Evolutionary conservation across 495 filamentous ascomycete species (phyloP), one percentile per base, ranked within the genome.

Genomic region (Amorphotheca resinae): DNA sequence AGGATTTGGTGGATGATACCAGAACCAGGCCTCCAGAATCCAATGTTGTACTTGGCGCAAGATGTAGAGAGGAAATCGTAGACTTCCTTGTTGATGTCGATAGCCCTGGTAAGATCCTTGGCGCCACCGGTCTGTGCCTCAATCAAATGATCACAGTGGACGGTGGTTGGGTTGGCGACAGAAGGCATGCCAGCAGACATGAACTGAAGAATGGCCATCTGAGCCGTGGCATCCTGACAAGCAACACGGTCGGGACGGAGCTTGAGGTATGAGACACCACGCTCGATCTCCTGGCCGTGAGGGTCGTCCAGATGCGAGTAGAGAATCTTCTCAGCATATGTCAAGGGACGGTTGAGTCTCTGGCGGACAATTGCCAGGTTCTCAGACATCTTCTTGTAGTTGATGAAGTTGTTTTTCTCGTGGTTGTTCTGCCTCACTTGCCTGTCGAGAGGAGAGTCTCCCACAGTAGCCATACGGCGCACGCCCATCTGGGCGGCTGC

Each of bases 1-100:
- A 98, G 65, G 58, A 96, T 96, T 73, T 98, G 91, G 68, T 98
- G 91, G 59, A 98, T 98, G 69, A 98, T 98, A 75, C 91, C 91
- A 57, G 91, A 96, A 47, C 91, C 91, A 49, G 91, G 93, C 62
- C 74, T 82, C 91, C 91, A 98, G 80, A 98, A 98, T 70, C 93
- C 93, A 60, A 98, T 96, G 71, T 95, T 88, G 75, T 96, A 98
- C 74, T 95, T 98, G 51, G 87, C 91, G 57, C 91, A 96, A 45
- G 93, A 80, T 39, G 80, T 79, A 42, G 88, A 79, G 60, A 98
- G 72, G 76, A 98, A 98, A 65, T 98, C 85, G 68, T 96, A 98
- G 51, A 98, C 91, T 66, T 98, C 91, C 76, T 96, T 95, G 80
- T 98, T 98, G 68, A 95, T 93, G 42, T 76, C 74, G 56, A 87